Conservation (phyloP, 257 asterid genomes). For the Linderniella brevidens region DNA sequence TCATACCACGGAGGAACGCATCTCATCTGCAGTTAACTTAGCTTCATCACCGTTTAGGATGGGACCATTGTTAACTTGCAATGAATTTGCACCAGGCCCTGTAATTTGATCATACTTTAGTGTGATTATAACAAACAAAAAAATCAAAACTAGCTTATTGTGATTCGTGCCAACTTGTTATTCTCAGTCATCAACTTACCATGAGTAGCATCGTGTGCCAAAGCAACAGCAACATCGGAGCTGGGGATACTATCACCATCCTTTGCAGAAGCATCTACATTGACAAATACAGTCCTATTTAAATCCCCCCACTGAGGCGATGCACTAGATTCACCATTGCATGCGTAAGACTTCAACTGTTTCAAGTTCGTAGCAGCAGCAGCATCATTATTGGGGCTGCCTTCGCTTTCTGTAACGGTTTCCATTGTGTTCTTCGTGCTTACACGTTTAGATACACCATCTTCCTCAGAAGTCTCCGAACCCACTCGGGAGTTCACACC, state of each 20-base stretch:
- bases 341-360: neutral
- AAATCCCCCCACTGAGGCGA: constrained; percentile 8
- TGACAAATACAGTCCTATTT: constrained; percentile 26
- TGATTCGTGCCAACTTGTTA: neutral
- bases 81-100: constrained; percentile 36
- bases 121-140: constrained; percentile 2
- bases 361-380: constrained; percentile 3
- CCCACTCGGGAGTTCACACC: constrained; percentile 47
- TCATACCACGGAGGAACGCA: constrained; percentile 44
- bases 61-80: constrained; percentile 29
- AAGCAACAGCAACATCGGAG: constrained; percentile 22
- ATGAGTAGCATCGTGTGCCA: constrained; percentile 30
- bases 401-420: constrained; percentile 36
- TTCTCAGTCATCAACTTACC: constrained; percentile 16
- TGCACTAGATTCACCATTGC: too few species aligned
- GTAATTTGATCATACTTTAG: constrained; percentile 14
- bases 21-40: constrained; percentile 30
- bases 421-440: constrained; percentile 16
- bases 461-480: constrained; percentile 37
- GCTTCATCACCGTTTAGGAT: constrained; percentile 26
- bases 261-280: constrained; percentile 27
- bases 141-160: constrained; percentile 7
- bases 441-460: constrained; percentile 22
- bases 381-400: constrained; percentile 26
- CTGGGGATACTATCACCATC: constrained; percentile 32